Base-by-base conservation (phyloP, 129 eudicot species). In the Helianthus tuberosus region DNA sequence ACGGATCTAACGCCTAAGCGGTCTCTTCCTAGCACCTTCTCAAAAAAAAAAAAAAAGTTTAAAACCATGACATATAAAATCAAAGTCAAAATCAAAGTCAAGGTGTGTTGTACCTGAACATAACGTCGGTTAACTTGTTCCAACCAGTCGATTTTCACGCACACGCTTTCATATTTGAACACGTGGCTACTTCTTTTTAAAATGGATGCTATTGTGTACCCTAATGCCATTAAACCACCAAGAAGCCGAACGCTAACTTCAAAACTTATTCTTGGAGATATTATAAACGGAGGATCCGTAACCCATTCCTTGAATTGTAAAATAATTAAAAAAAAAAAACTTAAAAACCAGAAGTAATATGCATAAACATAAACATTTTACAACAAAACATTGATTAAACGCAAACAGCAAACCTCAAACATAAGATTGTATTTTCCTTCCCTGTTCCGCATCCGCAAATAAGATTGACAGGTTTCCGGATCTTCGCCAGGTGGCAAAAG, bases 401-500 rank as follows among this genome's bases (percentile, higher is more conserved):
- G 15, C 81, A 76, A 61, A 94, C 16, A 47, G 20, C 81, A 78
- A 61, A 94, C 99, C 99, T 94, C 97, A 85, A 94, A 94, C 99
- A 94, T 94, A 73, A 94, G 99, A 82, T 88, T 94, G 82, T 94
- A 94, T 79, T 88, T 94, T 68, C 99, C 99, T 63, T 94, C 99
- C 77, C 85, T 82, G 72, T 94, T 94, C 35, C 97, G 79, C 99
- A 94, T 91, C 86, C 99, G 86, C 68, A 94, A 68, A 78, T 94
- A 91, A 13, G 99, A 94, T 84, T 94, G 96, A 75, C 99, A 94
- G 17, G 96, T 83, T 74, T 94, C 99, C 29, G 97, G 91, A 80
- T 94, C 99, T 85, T 94, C 99, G 14, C 97, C 99, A 59, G 99
- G 99, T 17, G 99, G 99, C 66, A 94, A 79, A 82, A 94, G 99